Conservation (phyloP, 768 basidiomycete species). For the Trametes cingulata region DNA sequence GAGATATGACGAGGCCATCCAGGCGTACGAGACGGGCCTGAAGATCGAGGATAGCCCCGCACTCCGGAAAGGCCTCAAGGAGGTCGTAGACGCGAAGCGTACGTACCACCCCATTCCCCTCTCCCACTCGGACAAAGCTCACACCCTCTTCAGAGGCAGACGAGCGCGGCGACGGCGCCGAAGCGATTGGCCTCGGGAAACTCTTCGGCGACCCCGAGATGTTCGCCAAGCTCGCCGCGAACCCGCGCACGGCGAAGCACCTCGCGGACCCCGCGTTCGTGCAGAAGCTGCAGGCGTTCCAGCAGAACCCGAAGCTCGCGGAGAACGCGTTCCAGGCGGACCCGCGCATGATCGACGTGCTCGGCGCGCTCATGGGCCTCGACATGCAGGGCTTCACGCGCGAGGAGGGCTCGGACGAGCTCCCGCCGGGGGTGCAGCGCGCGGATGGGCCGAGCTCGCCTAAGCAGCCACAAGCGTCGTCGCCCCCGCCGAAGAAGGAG, state of each 20-base stretch:
- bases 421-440: slow-evolving; percentile 57
- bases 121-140: not conserved
- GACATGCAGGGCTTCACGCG: slow-evolving; percentile 87
- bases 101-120: slow-evolving; percentile 20
- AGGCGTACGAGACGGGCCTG: slow-evolving; percentile 80
- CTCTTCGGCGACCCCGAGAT: slow-evolving; percentile 86
- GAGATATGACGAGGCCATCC: slow-evolving; percentile 80
- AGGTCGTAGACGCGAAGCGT: slow-evolving; percentile 87
- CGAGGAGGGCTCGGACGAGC: slow-evolving; percentile 80
- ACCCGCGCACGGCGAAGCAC: slow-evolving; percentile 84
- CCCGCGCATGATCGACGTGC: slow-evolving; percentile 90
- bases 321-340: slow-evolving; percentile 59
- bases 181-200: slow-evolving; percentile 64
- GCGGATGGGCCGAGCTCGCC: slow-evolving; percentile 34
- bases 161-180: slow-evolving; percentile 39
- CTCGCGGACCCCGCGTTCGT: slow-evolving; percentile 83
- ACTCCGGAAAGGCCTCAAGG: slow-evolving; percentile 83
- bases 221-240: slow-evolving; percentile 78
- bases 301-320: slow-evolving; percentile 67
- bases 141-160: slow-evolving; percentile 39
- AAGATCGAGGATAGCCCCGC: slow-evolving; percentile 81
- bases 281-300: slow-evolving; percentile 70
- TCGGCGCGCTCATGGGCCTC: slow-evolving; percentile 91
- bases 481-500: slow-evolving; percentile 31
- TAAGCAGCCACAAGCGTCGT: slow-evolving; percentile 34